phyloP scores from a whole-genome alignment of 805 yeast genomes.

The Vanderwaltozyma polyspora region DNA sequence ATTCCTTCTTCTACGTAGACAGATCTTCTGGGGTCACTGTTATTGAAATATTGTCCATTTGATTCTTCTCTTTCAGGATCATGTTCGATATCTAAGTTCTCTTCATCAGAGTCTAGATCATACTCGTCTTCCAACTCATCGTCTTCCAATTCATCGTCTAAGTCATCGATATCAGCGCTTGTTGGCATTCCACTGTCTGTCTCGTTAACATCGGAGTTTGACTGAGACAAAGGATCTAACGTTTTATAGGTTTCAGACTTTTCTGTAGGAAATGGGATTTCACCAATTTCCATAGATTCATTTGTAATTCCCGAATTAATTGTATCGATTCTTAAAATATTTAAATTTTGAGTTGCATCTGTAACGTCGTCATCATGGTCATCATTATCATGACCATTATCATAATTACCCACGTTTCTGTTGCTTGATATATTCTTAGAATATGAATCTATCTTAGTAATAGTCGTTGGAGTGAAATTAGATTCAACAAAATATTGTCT shows the following conservation, averaged over 20 bases:
- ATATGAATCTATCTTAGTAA: no score
- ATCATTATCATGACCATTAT: background rate
- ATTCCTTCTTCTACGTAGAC: constrained; percentile 21
- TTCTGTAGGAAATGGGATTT: background rate
- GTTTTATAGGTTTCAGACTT: background rate
- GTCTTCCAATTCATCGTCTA: background rate
- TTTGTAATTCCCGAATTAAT: background rate
- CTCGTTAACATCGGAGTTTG: background rate
- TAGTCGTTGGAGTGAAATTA: no score
- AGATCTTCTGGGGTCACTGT: no score
- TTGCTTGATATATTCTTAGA: no score
- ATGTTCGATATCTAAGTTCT: background rate
- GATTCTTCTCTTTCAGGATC: constrained; percentile 2
- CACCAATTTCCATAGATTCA: background rate
- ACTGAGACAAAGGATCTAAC: background rate
- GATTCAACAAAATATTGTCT: no score
- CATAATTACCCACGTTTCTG: background rate
- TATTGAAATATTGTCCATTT: constrained; percentile 6
- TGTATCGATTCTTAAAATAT: background rate
- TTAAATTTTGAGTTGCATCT: background rate
- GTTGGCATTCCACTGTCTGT: background rate
- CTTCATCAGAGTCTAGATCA: constrained; percentile 1
- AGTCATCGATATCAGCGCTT: background rate
- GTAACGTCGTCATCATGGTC: background rate
- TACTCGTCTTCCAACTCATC: constrained; percentile 1